Evolutionary conservation across 495 filamentous ascomycete species (phyloP).

Genomic region (Penicillium canariense): DNA sequence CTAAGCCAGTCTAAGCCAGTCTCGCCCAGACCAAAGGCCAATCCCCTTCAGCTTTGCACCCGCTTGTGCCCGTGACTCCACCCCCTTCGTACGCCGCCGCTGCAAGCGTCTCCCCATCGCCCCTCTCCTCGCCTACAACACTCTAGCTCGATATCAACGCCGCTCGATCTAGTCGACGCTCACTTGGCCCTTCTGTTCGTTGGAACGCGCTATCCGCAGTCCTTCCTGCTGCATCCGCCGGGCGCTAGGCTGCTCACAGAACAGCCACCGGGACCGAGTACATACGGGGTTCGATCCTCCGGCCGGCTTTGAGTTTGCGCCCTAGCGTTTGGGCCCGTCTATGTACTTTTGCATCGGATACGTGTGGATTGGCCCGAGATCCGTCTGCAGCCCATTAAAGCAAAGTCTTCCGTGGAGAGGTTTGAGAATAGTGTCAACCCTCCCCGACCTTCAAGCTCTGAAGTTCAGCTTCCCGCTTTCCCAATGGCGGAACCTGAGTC

Average conservation of each 20-base stretch:
- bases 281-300: conserved; percentile 1
- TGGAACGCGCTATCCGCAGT: not conserved
- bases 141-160: not conserved
- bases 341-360: conserved; percentile 1
- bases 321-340: conserved; percentile 5
- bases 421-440: not conserved
- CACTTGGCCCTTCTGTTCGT: not conserved
- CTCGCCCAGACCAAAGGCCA: no score
- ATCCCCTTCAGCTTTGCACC: no score
- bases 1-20: no score
- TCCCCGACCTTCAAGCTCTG: not conserved
- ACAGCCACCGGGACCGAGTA: not conserved
- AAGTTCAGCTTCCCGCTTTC: not conserved
- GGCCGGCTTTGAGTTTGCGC: conserved; percentile 5
- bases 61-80: no score
- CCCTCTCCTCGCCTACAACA: not conserved
- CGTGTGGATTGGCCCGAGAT: not conserved
- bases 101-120: not conserved
- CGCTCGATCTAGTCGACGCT: not conserved
- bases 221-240: not conserved
- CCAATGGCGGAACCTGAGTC: conserved; percentile 1
- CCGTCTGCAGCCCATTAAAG: conserved; percentile 4
- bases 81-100: not conserved
- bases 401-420: conserved; percentile 1
- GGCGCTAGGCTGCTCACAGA: not conserved